A percentile compares a stretch with the other conserved stretches of the same genome.
phyloP scores from a whole-genome alignment of 495 filamentous ascomycete genomes.

The Immersiella caudata region DNA sequence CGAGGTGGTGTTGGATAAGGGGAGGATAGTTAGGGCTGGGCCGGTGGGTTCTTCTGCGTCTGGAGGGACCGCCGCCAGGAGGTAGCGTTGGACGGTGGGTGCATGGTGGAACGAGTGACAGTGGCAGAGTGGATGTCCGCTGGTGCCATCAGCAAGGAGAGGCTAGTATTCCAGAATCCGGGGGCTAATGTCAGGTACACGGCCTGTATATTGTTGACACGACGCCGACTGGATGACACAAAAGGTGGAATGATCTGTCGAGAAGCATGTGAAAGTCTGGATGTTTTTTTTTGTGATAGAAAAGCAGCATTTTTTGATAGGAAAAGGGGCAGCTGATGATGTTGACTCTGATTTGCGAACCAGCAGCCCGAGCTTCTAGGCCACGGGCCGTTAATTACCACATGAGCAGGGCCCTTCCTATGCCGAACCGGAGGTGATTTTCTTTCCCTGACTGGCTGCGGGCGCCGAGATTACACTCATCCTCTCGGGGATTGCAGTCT shows the following conservation, averaged over 20 bases:
- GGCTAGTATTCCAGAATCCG: too few relatives aligned
- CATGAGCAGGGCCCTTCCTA: background rate
- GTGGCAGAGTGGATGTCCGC: background rate
- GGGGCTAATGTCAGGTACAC: too few relatives aligned
- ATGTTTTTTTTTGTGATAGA: background rate
- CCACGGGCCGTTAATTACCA: background rate
- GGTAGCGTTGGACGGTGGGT: background rate
- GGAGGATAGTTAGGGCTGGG: constrained; percentile 49
- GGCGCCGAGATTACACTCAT: background rate
- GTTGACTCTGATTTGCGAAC: background rate
- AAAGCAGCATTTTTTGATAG: background rate
- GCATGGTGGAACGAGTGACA: background rate
- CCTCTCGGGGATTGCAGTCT: background rate
- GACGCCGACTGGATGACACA: too few relatives aligned
- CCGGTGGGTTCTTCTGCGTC: constrained; percentile 6
- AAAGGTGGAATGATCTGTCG: too few relatives aligned
- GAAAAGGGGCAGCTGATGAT: background rate
- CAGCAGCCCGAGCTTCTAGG: background rate
- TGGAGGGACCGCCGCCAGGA: background rate
- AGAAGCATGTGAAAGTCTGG: background rate
- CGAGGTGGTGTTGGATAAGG: constrained; percentile 71
- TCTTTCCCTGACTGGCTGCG: background rate
- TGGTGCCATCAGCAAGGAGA: too few relatives aligned
- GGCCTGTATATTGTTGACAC: too few relatives aligned
- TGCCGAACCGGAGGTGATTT: background rate